These are phyloP conservation scores for Solanum stenotomum DNA, from an alignment of 257 asterid species.

Conservation along the genomic window DNA sequence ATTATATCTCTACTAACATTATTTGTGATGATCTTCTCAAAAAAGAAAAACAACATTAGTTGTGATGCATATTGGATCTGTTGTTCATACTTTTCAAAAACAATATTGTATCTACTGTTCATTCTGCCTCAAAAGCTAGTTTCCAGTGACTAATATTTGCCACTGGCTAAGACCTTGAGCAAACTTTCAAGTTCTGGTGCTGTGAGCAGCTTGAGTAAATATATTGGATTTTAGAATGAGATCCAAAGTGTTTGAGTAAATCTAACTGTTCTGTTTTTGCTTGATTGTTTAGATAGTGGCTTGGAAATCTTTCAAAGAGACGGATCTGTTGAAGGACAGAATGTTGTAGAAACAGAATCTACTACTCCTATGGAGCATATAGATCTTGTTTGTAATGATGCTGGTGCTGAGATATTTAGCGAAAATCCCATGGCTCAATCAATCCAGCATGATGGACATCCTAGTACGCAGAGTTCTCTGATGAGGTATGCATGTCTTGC, in stretches of 20 bases:
- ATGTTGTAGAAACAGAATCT: conserved; percentile 23
- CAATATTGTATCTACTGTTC: neutral
- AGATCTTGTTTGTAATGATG: conserved; percentile 9
- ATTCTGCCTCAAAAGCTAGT: neutral
- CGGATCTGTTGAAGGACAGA: conserved; percentile 11
- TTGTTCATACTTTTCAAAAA: neutral
- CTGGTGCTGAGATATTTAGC: conserved; percentile 16
- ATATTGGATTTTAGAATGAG: neutral
- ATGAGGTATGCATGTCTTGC: conserved; percentile 25
- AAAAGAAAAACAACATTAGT: neutral
- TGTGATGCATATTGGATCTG: neutral
- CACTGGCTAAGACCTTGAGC: neutral
- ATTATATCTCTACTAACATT: neutral
- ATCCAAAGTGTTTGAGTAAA: neutral
- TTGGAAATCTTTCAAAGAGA: conserved; percentile 10
- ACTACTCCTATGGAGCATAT: conserved; percentile 5
- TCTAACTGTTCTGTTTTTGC: neutral
- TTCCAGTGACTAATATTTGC: neutral
- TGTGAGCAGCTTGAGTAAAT: neutral
- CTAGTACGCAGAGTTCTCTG: conserved; percentile 12
- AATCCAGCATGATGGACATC: conserved; percentile 25
- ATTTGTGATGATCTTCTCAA: neutral
- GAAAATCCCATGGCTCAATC: conserved; percentile 25
- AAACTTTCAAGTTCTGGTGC: neutral
- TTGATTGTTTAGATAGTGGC: conserved; percentile 34